These are phyloP conservation scores for Selaginella moellendorffii DNA, from an alignment of 75 land plant genomes.

Conservation along the genomic window DNA sequence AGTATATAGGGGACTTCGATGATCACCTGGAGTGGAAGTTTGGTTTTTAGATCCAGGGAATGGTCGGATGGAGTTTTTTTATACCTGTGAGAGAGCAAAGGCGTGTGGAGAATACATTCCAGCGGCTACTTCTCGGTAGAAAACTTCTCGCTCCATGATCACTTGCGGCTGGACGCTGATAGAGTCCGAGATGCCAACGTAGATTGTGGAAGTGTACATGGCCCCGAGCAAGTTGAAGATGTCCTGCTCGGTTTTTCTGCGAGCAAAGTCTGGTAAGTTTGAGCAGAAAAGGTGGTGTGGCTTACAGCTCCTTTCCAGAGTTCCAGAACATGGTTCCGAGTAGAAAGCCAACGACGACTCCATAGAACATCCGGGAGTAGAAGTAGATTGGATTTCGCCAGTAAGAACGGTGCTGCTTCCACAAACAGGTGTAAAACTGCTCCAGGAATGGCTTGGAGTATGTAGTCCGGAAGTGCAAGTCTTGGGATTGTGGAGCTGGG, in stretches of 20 bases:
- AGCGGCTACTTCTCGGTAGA: background rate
- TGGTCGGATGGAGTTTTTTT: no score
- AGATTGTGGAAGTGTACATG: background rate
- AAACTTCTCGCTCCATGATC: background rate
- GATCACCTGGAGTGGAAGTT: no score
- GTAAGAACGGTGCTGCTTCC: constrained; percentile 41
- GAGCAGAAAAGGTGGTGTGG: no score
- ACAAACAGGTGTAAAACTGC: constrained; percentile 32
- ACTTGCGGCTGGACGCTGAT: background rate
- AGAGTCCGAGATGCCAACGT: background rate
- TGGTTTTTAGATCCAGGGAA: no score
- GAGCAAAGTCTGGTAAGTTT: no score
- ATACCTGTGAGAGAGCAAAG: background rate
- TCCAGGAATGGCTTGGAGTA: constrained; percentile 27
- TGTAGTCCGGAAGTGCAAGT: constrained; percentile 22
- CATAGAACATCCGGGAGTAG: constrained; percentile 19
- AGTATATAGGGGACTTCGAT: no score
- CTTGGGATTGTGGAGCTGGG: constrained; percentile 11
- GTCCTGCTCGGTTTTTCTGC: background rate
- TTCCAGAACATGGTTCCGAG: constrained; percentile 29
- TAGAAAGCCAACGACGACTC: constrained; percentile 12
- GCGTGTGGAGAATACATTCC: background rate
- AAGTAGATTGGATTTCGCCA: constrained; percentile 36
- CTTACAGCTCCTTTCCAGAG: constrained; percentile 24
- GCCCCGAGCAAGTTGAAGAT: background rate